These are phyloP conservation scores for Massariosphaeria phaeospora DNA, from an alignment of 495 filamentous ascomycete species.

Conservation along the genomic window DNA sequence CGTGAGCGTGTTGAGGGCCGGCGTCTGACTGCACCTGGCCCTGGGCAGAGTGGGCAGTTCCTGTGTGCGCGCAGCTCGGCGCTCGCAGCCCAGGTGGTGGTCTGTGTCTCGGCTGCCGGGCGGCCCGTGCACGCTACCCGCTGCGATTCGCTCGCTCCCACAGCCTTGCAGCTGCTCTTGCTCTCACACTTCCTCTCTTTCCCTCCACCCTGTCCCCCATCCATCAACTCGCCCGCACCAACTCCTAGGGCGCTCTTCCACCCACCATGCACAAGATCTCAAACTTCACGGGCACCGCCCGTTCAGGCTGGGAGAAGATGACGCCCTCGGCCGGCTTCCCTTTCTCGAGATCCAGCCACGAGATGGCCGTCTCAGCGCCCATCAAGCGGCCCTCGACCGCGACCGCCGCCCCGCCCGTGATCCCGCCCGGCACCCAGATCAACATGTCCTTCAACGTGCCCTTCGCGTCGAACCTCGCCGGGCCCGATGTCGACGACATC, in stretches of 20 bases:
- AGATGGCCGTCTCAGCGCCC: constrained; percentile 61
- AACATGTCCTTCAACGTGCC: constrained; percentile 90
- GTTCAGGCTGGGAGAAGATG: constrained; percentile 93
- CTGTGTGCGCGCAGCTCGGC: no score
- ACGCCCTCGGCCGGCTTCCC: constrained; percentile 56
- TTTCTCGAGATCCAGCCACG: constrained; percentile 50
- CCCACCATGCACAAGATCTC: constrained; percentile 81
- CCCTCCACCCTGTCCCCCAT: constrained; percentile 11
- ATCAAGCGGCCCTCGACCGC: constrained; percentile 67
- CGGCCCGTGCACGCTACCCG: not conserved
- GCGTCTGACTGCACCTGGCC: no score
- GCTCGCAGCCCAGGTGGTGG: not conserved
- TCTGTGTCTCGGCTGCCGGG: not conserved
- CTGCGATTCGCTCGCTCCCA: not conserved
- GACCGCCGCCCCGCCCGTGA: constrained; percentile 38
- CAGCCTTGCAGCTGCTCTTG: constrained; percentile 2
- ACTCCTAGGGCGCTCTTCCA: constrained; percentile 22
- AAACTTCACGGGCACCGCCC: constrained; percentile 72
- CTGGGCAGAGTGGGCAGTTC: no score
- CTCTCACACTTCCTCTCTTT: constrained; percentile 1
- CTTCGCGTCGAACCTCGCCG: constrained; percentile 83
- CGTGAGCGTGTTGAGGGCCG: no score
- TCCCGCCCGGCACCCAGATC: constrained; percentile 41
- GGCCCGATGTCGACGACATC: constrained; percentile 86
- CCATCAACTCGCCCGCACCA: constrained; percentile 21